Base-by-base conservation (phyloP, 2,329 filamentous ascomycete genomes). In the Eurotiales sp. region DNA sequence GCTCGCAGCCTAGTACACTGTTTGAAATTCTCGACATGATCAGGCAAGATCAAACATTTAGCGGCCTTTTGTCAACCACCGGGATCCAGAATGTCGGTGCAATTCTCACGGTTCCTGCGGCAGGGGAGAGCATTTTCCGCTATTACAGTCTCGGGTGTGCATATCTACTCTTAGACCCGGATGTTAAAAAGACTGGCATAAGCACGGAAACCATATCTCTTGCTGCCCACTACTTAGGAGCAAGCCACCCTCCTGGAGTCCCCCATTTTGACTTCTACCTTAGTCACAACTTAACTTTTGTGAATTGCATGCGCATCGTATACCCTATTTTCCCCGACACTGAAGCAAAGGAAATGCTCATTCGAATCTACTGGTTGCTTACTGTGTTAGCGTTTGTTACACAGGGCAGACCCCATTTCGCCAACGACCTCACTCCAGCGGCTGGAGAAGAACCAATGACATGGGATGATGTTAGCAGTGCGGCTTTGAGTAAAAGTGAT, bases 361-460 rank as follows among this genome's bases (percentile, higher is more conserved):
- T 40, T 40, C 37, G 37, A 40, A 40, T 40, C 17, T 40, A 40
- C 37, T 40, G 37, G 37, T 19, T 40, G 19, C 37, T 40, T 19
- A 40, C 37, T 14, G 21, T 40, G 11, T 4, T 40, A 17, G 37
- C 37, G 8, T 40, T 40, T 21, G 21, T 40, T 8, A 40, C 37
- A 40, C 37, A 40, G 15, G 37, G 37, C 2, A 17, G 37, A 40
- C 37, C 37, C 14, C 17, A 12, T 10, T 21, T 40, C 2, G 14
- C 19, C 7, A 11, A 22, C 1, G 6, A 40, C 22, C 37, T 40
- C 3, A 11, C 22, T 11, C 37, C 15, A 21, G 3, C 14, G 10
- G 22, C 21, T n/a, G 37, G 14, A 40, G 19, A 40, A 40, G 15
- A 3, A 3, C 1, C 12, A 2, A 40, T 21, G 21, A 40, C 17